Percentiles rank a stretch among this genome's conserved stretches.
Conservation (phyloP, 2,329 filamentous ascomycete genomes). For the Zymoseptoria brevis region DNA sequence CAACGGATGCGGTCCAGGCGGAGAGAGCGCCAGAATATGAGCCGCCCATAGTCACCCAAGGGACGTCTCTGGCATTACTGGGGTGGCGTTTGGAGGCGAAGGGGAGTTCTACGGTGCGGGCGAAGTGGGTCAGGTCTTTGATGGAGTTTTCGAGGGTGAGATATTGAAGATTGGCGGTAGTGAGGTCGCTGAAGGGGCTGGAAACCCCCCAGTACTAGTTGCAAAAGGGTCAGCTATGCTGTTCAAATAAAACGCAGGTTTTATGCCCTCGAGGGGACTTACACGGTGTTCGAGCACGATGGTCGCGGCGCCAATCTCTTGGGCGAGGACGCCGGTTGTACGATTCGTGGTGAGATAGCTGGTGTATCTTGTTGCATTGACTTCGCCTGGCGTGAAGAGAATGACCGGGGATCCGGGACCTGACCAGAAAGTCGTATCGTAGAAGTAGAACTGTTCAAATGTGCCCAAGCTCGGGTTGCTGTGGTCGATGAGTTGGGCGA, state of each 20-base stretch:
- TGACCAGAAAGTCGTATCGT: conserved; percentile 44
- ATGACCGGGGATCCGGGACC: conserved; percentile 47
- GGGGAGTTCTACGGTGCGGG: conserved; percentile 45
- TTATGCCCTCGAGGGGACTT: not conserved
- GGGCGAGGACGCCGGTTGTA: conserved; percentile 44
- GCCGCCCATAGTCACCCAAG: conserved; percentile 47
- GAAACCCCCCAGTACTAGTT: conserved; percentile 48
- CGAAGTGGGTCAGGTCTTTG: conserved; percentile 48
- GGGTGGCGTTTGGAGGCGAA: conserved; percentile 41
- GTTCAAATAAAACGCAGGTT: not conserved
- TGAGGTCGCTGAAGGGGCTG: conserved; percentile 44
- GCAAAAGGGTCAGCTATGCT: not conserved
- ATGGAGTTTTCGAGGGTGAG: conserved; percentile 49
- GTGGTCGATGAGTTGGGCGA: conserved; percentile 54
- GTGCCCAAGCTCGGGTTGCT: conserved; percentile 47
- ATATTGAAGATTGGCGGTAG: conserved; percentile 47
- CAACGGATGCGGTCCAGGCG: conserved; percentile 47
- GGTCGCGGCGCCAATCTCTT: conserved; percentile 47
- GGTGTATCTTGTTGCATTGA: conserved; percentile 39
- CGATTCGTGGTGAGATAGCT: conserved; percentile 46
- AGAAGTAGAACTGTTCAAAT: conserved; percentile 49
- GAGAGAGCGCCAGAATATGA: conserved; percentile 51
- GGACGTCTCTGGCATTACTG: conserved; percentile 46
- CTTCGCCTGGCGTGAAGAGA: conserved; percentile 41
- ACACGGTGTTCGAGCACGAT: conserved; percentile 49